These are phyloP conservation scores for Fonsecaea monophora DNA, from an alignment of 2,329 filamentous ascomycete species.

Conservation along the genomic window DNA sequence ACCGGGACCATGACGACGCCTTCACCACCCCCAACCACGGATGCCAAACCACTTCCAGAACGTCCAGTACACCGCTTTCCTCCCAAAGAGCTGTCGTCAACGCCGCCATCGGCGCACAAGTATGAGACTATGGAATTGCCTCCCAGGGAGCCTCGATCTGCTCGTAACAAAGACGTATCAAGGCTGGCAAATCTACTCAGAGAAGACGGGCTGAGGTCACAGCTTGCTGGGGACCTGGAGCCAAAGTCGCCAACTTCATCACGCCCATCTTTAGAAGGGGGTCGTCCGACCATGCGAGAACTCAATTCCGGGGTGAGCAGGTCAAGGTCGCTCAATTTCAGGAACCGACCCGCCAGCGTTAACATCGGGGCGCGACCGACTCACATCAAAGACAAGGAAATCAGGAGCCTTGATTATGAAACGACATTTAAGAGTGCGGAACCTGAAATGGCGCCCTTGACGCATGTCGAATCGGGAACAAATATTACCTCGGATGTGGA, in stretches of 20 bases:
- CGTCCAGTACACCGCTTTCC: conserved; percentile 64
- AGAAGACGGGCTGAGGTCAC: conserved; percentile 36
- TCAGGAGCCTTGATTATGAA: conserved; percentile 34
- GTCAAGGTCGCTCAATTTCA: conserved; percentile 69
- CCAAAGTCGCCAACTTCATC: conserved; percentile 64
- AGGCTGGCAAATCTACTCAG: conserved; percentile 45
- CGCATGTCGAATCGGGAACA: conserved; percentile 61
- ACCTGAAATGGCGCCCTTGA: conserved; percentile 32
- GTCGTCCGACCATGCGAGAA: conserved; percentile 69
- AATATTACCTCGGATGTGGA: conserved; percentile 81
- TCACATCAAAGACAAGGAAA: conserved; percentile 78
- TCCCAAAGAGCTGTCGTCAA: conserved; percentile 41
- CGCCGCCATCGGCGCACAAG: conserved; percentile 46
- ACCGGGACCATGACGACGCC: conserved; percentile 81
- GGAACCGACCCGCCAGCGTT: conserved; percentile 78
- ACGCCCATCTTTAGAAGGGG: conserved; percentile 74
- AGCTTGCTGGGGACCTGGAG: conserved; percentile 30
- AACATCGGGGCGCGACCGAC: conserved; percentile 84
- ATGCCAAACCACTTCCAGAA: conserved; percentile 42
- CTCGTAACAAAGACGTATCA: conserved; percentile 44
- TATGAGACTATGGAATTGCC: conserved; percentile 18
- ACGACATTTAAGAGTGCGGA: conserved; percentile 34
- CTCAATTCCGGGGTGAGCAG: conserved; percentile 63
- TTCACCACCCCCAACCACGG: conserved; percentile 50
- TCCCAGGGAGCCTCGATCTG: conserved; percentile 14